Percentiles rank a stretch among this genome's conserved stretches.
Evolutionary conservation across 345 rosid genomes (phyloP).

Genomic region (Boechera stricta): DNA sequence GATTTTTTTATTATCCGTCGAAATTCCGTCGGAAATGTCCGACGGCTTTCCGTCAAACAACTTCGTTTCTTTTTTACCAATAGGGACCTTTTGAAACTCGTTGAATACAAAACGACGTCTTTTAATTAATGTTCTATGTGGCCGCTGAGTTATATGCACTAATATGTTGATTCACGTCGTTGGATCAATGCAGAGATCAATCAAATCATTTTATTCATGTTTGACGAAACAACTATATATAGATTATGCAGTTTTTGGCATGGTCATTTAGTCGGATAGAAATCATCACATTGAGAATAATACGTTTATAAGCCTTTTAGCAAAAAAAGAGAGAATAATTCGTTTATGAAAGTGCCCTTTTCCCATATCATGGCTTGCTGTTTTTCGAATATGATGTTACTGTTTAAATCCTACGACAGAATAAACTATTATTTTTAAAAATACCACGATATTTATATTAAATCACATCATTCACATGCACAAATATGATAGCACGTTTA

Average conservation of each 20-base stretch:
- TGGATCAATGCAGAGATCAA: neutral
- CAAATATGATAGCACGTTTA: neutral
- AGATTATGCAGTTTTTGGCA: neutral
- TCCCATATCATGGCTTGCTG: neutral
- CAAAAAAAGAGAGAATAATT: neutral
- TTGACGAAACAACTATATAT: neutral
- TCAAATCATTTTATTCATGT: neutral
- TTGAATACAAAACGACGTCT: neutral
- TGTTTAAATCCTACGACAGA: neutral
- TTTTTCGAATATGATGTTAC: neutral
- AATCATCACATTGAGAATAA: neutral
- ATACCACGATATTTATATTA: neutral
- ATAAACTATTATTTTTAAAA: neutral
- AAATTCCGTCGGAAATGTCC: too few relatives aligned
- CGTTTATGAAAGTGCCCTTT: neutral
- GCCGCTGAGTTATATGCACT: neutral
- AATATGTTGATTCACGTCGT: neutral
- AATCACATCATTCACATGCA: neutral
- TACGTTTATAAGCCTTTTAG: neutral
- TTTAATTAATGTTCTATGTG: neutral
- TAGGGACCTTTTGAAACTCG: neutral
- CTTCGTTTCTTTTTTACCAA: too few relatives aligned
- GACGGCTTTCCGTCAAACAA: too few relatives aligned
- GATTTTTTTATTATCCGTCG: too few relatives aligned
- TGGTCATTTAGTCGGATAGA: neutral